A percentile compares a stretch with the other conserved stretches of the same genome.
Evolutionary conservation across 2,329 filamentous ascomycete genomes (phyloP).

Genomic region (Fusarium compactum): DNA sequence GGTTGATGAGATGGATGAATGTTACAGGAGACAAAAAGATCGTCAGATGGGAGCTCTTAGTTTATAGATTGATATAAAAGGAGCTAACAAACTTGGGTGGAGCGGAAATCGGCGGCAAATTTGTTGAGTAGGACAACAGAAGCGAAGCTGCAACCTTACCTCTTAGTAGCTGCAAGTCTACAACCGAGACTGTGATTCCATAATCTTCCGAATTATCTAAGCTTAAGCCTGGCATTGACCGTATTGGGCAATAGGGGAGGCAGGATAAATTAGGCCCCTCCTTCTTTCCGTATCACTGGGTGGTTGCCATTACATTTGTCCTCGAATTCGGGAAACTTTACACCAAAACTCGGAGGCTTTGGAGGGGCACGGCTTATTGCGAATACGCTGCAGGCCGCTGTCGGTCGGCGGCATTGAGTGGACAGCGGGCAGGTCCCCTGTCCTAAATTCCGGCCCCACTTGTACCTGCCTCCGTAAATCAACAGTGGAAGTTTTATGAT

Average conservation of each 20-base stretch:
- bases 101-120: conserved; percentile 39
- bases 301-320: conserved; percentile 9
- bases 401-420: conserved; percentile 28
- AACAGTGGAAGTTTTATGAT: not conserved
- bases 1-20: conserved; percentile 25
- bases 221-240: conserved; percentile 9
- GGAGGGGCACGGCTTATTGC: conserved; percentile 46
- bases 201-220: conserved; percentile 21
- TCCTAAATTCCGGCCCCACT: conserved; percentile 36
- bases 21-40: conserved; percentile 16
- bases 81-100: conserved; percentile 8
- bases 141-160: conserved; percentile 6
- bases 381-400: conserved; percentile 39
- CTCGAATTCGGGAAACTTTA: conserved; percentile 36
- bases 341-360: conserved; percentile 28
- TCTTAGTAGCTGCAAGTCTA: not conserved
- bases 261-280: conserved; percentile 25
- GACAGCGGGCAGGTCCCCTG: conserved; percentile 13
- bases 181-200: conserved; percentile 24
- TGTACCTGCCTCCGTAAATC: conserved; percentile 31
- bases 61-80: conserved; percentile 26
- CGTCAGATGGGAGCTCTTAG: conserved; percentile 19
- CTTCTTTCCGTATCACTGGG: not conserved
- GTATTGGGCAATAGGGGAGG: conserved; percentile 5
- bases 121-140: conserved; percentile 35